Percentiles rank a stretch among this genome's conserved stretches.
phyloP scores from a whole-genome alignment of 345 rosid genomes.

The Acer saccharum region DNA sequence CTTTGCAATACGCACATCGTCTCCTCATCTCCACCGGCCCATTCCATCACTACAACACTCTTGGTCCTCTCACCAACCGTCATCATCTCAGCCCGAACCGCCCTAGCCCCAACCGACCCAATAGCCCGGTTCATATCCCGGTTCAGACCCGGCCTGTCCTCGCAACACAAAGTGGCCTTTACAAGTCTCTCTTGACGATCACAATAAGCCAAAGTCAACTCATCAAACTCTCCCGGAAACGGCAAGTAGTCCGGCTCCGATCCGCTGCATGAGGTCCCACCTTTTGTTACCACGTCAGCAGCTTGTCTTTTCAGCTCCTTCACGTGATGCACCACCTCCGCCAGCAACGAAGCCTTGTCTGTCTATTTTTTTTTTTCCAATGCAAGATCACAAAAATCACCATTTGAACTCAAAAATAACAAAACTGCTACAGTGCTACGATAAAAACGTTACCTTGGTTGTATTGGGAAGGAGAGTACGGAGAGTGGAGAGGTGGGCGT shows the following conservation, averaged over 20 bases:
- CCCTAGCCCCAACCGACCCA: slow-evolving; percentile 38
- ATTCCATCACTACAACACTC: slow-evolving; percentile 40
- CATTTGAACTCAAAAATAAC: too few relatives aligned
- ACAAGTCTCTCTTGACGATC: slow-evolving; percentile 23
- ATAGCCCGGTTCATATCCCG: slow-evolving; percentile 42
- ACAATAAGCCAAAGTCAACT: slow-evolving; percentile 32
- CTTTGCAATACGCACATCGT: slow-evolving; percentile 29
- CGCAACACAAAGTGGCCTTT: slow-evolving; percentile 50
- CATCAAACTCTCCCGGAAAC: slow-evolving; percentile 50
- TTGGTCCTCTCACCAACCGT: slow-evolving; percentile 58
- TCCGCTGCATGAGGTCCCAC: slow-evolving; percentile 20
- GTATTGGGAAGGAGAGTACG: slow-evolving; percentile 58
- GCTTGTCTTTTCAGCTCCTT: slow-evolving; percentile 55
- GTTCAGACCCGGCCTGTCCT: slow-evolving; percentile 57
- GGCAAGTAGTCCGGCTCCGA: slow-evolving; percentile 23
- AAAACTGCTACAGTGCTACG: too few relatives aligned
- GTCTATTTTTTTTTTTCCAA: slow-evolving; percentile 29
- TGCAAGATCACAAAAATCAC: too few relatives aligned
- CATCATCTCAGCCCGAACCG: slow-evolving; percentile 52
- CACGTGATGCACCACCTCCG: slow-evolving; percentile 75
- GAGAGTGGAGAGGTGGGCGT: slow-evolving; percentile 62
- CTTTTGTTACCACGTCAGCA: slow-evolving; percentile 31
- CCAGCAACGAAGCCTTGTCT: slow-evolving; percentile 83
- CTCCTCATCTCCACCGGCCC: slow-evolving; percentile 37
- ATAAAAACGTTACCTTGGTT: slow-evolving; percentile 31